Conservation (phyloP, 108 stramenopile species). For the Nitzschia sp. region DNA sequence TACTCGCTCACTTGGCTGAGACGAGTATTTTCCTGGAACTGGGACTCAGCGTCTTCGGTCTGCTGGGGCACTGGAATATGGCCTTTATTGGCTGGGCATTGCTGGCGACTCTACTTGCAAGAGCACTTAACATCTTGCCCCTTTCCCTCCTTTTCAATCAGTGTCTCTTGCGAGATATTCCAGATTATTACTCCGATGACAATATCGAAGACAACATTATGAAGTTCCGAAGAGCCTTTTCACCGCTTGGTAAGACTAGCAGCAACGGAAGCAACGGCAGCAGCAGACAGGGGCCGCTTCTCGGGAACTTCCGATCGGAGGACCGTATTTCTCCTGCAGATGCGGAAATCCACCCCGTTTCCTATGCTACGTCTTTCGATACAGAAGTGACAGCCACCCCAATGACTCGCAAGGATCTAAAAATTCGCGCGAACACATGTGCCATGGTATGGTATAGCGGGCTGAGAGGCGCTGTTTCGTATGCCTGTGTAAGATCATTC, state of each 20-base stretch:
- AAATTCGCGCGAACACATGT: slow-evolving; percentile 50
- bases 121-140: slow-evolving; percentile 76
- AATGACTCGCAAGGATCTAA: slow-evolving; percentile 34
- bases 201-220: slow-evolving; percentile 9
- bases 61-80: slow-evolving; percentile 44
- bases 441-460: slow-evolving; percentile 86
- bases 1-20: slow-evolving; percentile 72
- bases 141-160: slow-evolving; percentile 58
- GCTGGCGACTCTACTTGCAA: slow-evolving; percentile 61
- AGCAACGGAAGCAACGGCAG: no score
- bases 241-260: not conserved
- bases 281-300: not conserved
- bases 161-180: slow-evolving; percentile 19
- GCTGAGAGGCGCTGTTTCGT: slow-evolving; percentile 81
- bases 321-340: not conserved
- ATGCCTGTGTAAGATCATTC: slow-evolving; percentile 70
- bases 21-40: slow-evolving; percentile 84
- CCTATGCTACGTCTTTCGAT: slow-evolving; percentile 1
- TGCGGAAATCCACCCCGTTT: not conserved
- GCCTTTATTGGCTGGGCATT: slow-evolving; percentile 55
- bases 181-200: not conserved
- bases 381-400: slow-evolving; percentile 36
- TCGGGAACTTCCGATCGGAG: slow-evolving; percentile 4
- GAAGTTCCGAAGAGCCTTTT: slow-evolving; percentile 14
- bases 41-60: slow-evolving; percentile 65